A percentile compares a stretch with the other conserved stretches of the same genome.
phyloP scores from a whole-genome alignment of 2,329 filamentous ascomycete species.

The Diaporthe australafricana region DNA sequence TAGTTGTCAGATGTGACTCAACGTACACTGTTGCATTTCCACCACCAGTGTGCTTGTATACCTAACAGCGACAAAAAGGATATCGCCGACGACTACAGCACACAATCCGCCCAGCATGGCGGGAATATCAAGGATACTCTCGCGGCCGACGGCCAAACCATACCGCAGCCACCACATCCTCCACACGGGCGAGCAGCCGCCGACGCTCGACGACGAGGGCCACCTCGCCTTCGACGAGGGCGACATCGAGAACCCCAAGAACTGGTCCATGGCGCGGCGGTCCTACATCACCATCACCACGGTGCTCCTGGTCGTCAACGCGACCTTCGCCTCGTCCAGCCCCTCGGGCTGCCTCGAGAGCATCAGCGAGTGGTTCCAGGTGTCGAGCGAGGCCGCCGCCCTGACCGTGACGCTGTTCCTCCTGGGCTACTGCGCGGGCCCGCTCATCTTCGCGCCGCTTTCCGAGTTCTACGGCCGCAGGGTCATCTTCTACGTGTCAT shows the following conservation, averaged over 20 bases:
- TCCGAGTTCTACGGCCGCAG: constrained; percentile 68
- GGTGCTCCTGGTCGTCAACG: constrained; percentile 64
- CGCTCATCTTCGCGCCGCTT: constrained; percentile 67
- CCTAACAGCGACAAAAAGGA: background rate
- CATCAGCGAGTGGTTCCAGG: constrained; percentile 57
- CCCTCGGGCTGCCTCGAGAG: constrained; percentile 51
- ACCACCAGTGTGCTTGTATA: background rate
- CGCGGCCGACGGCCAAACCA: constrained; percentile 63
- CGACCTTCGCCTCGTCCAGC: constrained; percentile 63
- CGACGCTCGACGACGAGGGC: constrained; percentile 61
- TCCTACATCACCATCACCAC: constrained; percentile 54
- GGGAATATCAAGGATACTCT: constrained; percentile 56
- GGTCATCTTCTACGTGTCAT: constrained; percentile 64
- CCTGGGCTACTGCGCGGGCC: constrained; percentile 68
- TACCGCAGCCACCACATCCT: constrained; percentile 57
- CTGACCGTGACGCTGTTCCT: constrained; percentile 67
- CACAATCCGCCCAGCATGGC: constrained; percentile 47
- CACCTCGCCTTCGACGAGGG: constrained; percentile 61
- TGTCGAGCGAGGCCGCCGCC: constrained; percentile 59
- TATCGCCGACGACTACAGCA: background rate
- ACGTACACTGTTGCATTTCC: background rate
- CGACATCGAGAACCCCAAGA: constrained; percentile 63
- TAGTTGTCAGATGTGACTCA: background rate
- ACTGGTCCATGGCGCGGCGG: constrained; percentile 57
- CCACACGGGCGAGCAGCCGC: constrained; percentile 44